These are phyloP conservation scores for Aschersonia sp. DNA, from an alignment of 2,329 filamentous ascomycete species.

Conservation along the genomic window DNA sequence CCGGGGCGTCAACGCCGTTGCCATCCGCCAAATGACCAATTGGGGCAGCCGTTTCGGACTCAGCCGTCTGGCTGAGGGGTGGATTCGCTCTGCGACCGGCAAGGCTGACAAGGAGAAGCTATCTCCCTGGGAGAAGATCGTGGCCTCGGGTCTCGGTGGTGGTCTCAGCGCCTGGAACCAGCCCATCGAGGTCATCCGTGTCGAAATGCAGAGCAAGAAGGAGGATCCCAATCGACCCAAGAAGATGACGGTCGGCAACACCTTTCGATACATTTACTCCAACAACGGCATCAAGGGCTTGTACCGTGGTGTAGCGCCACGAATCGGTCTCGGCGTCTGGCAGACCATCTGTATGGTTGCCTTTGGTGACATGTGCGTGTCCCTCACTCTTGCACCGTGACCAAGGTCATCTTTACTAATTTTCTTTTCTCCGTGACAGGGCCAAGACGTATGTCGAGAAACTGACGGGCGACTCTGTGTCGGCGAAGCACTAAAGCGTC, in stretches of 20 bases:
- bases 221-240: slow-evolving; percentile 95
- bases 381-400: not conserved
- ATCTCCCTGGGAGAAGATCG: slow-evolving; percentile 69
- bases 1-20: slow-evolving; percentile 95
- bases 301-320: slow-evolving; percentile 88
- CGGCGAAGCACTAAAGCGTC: slow-evolving; percentile 50
- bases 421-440: slow-evolving; percentile 21
- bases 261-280: slow-evolving; percentile 74
- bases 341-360: slow-evolving; percentile 99
- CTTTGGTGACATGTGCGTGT: slow-evolving; percentile 84
- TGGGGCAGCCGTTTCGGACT: slow-evolving; percentile 96
- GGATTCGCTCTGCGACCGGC: slow-evolving; percentile 63
- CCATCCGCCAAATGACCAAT: slow-evolving; percentile 98
- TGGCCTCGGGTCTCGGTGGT: slow-evolving; percentile 77
- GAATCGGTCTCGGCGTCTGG: slow-evolving; percentile 93
- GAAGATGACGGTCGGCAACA: slow-evolving; percentile 95
- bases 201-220: slow-evolving; percentile 99
- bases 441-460: slow-evolving; percentile 55
- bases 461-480: slow-evolving; percentile 48
- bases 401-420: not conserved
- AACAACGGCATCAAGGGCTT: slow-evolving; percentile 81
- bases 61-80: slow-evolving; percentile 77
- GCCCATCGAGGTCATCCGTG: slow-evolving; percentile 97
- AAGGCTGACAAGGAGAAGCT: slow-evolving; percentile 76
- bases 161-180: slow-evolving; percentile 97